These are phyloP conservation scores for Mortierella sp. DNA, from an alignment of 371 early-diverging fungal species.

Conservation along the genomic window DNA sequence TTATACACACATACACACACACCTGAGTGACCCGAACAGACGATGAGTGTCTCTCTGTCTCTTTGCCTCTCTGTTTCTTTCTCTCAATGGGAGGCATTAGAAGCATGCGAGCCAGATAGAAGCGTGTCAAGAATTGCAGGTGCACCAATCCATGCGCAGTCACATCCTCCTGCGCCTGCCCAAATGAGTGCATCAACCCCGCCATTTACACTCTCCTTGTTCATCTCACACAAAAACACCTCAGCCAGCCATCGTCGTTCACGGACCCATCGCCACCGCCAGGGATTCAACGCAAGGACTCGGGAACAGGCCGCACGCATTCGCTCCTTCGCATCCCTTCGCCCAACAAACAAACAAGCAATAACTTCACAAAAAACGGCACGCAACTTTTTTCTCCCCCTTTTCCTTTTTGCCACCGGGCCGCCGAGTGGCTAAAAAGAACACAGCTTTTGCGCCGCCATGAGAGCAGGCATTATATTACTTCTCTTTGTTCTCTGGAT, in stretches of 20 bases:
- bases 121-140: not conserved
- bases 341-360: not conserved
- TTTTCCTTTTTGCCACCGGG: not conserved
- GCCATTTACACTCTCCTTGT: not conserved
- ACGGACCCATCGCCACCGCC: not conserved
- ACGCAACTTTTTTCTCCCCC: no score
- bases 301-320: not conserved
- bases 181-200: not conserved
- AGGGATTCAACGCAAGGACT: not conserved
- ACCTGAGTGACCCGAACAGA: not conserved
- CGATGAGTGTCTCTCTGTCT: not conserved
- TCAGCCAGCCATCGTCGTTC: not conserved
- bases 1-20: no score
- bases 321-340: no score
- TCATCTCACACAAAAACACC: not conserved
- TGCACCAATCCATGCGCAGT: not conserved
- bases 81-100: no score
- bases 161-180: not conserved
- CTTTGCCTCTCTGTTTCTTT: not conserved
- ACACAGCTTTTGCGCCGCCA: constrained; percentile 8
- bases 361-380: not conserved
- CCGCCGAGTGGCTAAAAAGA: not conserved
- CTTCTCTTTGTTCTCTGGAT: constrained; percentile 52
- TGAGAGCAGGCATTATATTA: constrained; percentile 40
- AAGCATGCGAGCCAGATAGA: not conserved